Conservation (phyloP, 2,329 filamentous ascomycete genomes). For the Neopestalotiopsis rosae region DNA sequence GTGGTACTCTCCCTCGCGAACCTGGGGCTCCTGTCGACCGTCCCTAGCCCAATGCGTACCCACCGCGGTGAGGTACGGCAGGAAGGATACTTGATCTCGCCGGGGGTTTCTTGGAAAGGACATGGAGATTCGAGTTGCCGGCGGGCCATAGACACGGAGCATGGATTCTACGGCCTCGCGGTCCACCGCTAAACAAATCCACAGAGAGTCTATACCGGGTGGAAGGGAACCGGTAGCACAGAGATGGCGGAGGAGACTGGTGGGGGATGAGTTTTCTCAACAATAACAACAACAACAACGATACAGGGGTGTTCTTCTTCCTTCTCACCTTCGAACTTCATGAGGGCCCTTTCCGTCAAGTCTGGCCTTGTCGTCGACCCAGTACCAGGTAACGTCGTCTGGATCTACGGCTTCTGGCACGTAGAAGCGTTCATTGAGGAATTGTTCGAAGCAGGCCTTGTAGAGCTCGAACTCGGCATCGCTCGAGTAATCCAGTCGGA, state of each 20-base stretch:
- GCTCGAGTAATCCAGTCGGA: slow-evolving; percentile 12
- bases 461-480: slow-evolving; percentile 9
- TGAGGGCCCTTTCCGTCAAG: slow-evolving; percentile 6
- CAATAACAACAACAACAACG: too few relatives aligned
- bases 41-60: slow-evolving; percentile 2
- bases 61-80: slow-evolving; percentile 5
- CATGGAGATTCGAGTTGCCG: not conserved
- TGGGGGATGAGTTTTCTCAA: not conserved
- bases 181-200: slow-evolving; percentile 6
- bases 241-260: not conserved
- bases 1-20: slow-evolving; percentile 23
- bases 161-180: slow-evolving; percentile 7
- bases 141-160: slow-evolving; percentile 13
- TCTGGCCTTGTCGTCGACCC: slow-evolving; percentile 7
- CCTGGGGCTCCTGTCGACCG: not conserved
- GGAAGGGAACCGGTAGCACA: not conserved
- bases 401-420: slow-evolving; percentile 3
- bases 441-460: not conserved
- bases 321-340: slow-evolving; percentile 9
- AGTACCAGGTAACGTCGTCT: slow-evolving; percentile 9
- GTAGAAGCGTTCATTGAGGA: not conserved
- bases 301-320: not conserved
- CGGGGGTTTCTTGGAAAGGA: not conserved
- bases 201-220: not conserved
- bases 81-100: not conserved